phyloP scores from a whole-genome alignment of 2,329 filamentous ascomycete genomes.

The Tolypocladium inflatum region DNA sequence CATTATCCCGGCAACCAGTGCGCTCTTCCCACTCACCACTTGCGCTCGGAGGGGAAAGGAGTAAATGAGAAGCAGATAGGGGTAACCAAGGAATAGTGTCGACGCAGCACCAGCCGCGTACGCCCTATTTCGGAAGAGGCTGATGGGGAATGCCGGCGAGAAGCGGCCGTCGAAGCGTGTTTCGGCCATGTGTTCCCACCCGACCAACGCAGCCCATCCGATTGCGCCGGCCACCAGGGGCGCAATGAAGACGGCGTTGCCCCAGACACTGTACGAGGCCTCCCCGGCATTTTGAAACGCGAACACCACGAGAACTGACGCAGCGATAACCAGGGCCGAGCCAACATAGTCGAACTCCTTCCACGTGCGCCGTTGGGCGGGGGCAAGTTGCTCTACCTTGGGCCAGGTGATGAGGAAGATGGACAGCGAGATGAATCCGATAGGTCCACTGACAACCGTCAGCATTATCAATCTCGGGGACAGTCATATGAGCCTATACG shows the following conservation, averaged over 20 bases:
- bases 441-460: conserved; percentile 32
- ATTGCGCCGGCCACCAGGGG: conserved; percentile 18
- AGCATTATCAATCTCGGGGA: background rate
- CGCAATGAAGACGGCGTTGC: conserved; percentile 22
- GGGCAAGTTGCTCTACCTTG: conserved; percentile 25
- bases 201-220: conserved; percentile 16
- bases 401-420: conserved; percentile 44
- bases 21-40: conserved; percentile 35
- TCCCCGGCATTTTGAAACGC: conserved; percentile 43
- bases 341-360: conserved; percentile 43
- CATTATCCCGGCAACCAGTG: conserved; percentile 39
- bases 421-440: conserved; percentile 34
- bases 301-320: conserved; percentile 46
- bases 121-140: conserved; percentile 35
- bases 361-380: conserved; percentile 30
- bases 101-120: conserved; percentile 33
- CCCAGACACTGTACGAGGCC: conserved; percentile 29
- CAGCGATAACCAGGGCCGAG: conserved; percentile 41
- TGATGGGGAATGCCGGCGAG: conserved; percentile 35
- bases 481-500: background rate
- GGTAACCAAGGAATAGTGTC: conserved; percentile 39
- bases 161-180: conserved; percentile 16
- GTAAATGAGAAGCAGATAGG: conserved; percentile 39
- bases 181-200: conserved; percentile 18
- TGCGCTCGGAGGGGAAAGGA: conserved; percentile 40